phyloP scores from a whole-genome alignment of 306 rosid species.

The Lathyrus tuberosus region DNA sequence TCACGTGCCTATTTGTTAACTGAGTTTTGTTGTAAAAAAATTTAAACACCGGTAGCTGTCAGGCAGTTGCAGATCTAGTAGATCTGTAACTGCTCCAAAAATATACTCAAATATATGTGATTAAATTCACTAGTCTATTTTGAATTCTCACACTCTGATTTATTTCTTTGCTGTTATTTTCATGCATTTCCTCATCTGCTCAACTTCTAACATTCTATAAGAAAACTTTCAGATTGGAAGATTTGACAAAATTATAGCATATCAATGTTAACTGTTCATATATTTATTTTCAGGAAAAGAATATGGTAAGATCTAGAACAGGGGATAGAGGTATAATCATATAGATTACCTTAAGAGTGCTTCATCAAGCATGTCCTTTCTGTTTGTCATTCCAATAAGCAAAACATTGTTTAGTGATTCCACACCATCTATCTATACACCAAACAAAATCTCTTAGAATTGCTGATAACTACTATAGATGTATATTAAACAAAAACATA shows the following conservation, averaged over 20 bases:
- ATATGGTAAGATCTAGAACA: constrained; percentile 26
- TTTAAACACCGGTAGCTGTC: neutral
- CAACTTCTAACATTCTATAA: neutral
- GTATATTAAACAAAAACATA: constrained; percentile 23
- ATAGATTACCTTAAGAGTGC: constrained; percentile 81
- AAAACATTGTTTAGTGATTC: constrained; percentile 95
- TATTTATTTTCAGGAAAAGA: constrained; percentile 32
- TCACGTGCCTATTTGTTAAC: neutral
- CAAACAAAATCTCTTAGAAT: constrained; percentile 39
- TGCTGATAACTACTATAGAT: constrained; percentile 20
- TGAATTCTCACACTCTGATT: neutral
- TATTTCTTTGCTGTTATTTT: constrained; percentile 9
- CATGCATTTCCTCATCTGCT: constrained; percentile 7
- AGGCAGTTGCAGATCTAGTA: constrained; percentile 12
- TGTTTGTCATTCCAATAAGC: constrained; percentile 99
- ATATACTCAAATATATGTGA: neutral
- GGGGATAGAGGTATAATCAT: constrained; percentile 16
- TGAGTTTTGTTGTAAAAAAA: constrained; percentile 2
- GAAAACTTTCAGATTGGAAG: constrained; percentile 20
- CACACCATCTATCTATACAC: constrained; percentile 96
- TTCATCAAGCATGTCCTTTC: constrained; percentile 98
- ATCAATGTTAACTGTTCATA: constrained; percentile 34
- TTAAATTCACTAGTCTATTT: neutral
- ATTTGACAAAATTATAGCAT: constrained; percentile 29
- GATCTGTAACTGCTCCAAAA: neutral